phyloP scores from a whole-genome alignment of 1,139 yeast species.

The Nakaseomyces delphensis region DNA sequence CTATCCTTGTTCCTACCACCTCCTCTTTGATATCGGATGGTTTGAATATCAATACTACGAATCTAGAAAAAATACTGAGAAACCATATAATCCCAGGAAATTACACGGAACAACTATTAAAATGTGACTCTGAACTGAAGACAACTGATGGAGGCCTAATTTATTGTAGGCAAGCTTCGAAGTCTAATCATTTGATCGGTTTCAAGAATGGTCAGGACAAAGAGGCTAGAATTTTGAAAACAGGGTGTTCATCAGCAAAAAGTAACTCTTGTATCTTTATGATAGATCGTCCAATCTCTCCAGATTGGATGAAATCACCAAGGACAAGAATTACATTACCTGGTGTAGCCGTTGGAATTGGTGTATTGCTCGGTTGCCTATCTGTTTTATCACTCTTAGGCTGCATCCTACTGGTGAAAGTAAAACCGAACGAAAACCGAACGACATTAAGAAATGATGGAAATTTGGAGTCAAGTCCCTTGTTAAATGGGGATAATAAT shows the following conservation, averaged over 20 bases:
- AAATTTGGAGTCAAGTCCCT: neutral
- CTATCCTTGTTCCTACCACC: conserved; percentile 68
- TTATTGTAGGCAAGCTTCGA: conserved; percentile 37
- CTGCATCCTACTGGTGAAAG: conserved; percentile 13
- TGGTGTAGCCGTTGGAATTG: conserved; percentile 56
- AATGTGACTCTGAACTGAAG: conserved; percentile 39
- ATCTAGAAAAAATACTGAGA: conserved; percentile 47
- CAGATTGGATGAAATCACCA: conserved; percentile 50
- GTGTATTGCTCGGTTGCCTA: conserved; percentile 48
- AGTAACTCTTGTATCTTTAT: conserved; percentile 53
- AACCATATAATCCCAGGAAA: conserved; percentile 62
- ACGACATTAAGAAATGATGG: neutral
- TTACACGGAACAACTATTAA: conserved; percentile 36
- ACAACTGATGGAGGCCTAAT: conserved; percentile 40
- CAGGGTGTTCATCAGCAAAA: conserved; percentile 53
- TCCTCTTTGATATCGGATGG: conserved; percentile 41
- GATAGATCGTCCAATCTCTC: conserved; percentile 59
- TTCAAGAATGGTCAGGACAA: conserved; percentile 45
- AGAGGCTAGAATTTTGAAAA: conserved; percentile 54
- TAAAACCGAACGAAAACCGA: neutral
- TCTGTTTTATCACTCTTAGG: conserved; percentile 34
- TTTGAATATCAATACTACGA: conserved; percentile 27
- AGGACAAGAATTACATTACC: conserved; percentile 55
- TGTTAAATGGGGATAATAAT: neutral
- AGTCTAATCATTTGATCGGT: conserved; percentile 31